Base-by-base conservation (phyloP, 2,329 filamentous ascomycete species). In the Pyricularia sp. region DNA sequence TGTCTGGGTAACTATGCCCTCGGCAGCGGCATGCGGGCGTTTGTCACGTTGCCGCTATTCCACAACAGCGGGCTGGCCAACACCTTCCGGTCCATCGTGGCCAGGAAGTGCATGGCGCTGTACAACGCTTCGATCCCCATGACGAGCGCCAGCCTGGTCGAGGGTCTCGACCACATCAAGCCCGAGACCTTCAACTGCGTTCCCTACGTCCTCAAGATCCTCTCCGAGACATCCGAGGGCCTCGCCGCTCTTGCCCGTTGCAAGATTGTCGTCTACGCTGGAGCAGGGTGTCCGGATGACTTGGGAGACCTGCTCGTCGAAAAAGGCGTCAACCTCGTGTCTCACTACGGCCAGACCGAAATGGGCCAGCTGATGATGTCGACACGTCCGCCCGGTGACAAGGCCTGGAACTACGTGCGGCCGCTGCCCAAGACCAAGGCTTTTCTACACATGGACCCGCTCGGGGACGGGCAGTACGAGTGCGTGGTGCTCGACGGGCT, bases 361-460 rank as follows among this genome's bases (percentile, higher is more conserved):
- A 85, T 83, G 0, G 86, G 87, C 6, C 83, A 87, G 72, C 75
- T 90, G 17, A 88, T 88, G 85, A 88, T 85, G 0, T 88, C 86
- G 0, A 83, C 84, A 71, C 79, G 87, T 11, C 79, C 82, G 0
- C 74, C 75, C 2, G 81, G 77, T 1, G 88, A 90, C 74, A 82
- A 82, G 61, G 83, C 80, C 3, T 90, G 88, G 88, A 85, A 88
- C 72, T 90, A 88, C 71, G 76, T 88, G n/a, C 81, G 82, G 33
- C 79, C 83, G 36, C 77, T 77, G 65, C 78, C 80, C 7, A 79
- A 80, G 9, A 76, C 81, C 0, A 73, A 78, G 4, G 78, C 79
- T 68, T 79, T 71, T 64, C 78, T 73, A 75, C 64, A 69, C n/a
- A 76, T 74, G 76, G 70, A 72, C 36, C 70, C 78, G 25, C 66